Percentiles rank a stretch among this genome's conserved stretches.
These are phyloP conservation scores for Microbotryum violaceum DNA, from an alignment of 1,284 basidiomycete species.

Conservation along the genomic window DNA sequence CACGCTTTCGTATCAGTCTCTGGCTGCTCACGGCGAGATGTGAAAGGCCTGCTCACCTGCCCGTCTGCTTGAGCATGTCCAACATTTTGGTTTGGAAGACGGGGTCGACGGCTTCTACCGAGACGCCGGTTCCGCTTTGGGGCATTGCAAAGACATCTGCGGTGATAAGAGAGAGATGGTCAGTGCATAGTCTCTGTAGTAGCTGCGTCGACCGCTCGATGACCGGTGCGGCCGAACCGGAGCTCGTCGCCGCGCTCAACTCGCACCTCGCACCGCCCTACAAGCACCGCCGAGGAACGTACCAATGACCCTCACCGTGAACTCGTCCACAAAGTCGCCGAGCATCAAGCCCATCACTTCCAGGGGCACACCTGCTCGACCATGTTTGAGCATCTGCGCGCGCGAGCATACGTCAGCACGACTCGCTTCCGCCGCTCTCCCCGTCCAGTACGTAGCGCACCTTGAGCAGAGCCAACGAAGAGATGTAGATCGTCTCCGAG, in stretches of 20 bases:
- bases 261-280: too few relatives aligned
- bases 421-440: background rate
- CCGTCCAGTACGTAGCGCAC: conserved; percentile 42
- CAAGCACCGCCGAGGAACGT: background rate
- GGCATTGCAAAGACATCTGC: conserved; percentile 98
- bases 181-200: too few relatives aligned
- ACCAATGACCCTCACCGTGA: conserved; percentile 56
- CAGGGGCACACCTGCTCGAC: conserved; percentile 97
- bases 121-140: conserved; percentile 95
- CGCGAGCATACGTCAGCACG: conserved; percentile 1
- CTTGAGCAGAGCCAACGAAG: conserved; percentile 85
- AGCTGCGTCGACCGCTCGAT: too few relatives aligned
- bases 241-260: too few relatives aligned
- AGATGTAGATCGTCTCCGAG: conserved; percentile 94
- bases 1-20: too few relatives aligned
- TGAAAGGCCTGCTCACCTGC: conserved; percentile 58
- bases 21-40: background rate
- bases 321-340: conserved; percentile 98
- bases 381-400: conserved; percentile 94
- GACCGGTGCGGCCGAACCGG: too few relatives aligned
- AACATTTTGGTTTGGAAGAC: conserved; percentile 99
- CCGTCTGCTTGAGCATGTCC: conserved; percentile 99
- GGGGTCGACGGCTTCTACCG: conserved; percentile 97
- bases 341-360: conserved; percentile 99
- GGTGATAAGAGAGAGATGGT: background rate